Evolutionary conservation across 192 early-diverging fungal genomes (phyloP), one percentile per base, ranked within the genome.

Genomic region (Rhizophagus clarus): DNA sequence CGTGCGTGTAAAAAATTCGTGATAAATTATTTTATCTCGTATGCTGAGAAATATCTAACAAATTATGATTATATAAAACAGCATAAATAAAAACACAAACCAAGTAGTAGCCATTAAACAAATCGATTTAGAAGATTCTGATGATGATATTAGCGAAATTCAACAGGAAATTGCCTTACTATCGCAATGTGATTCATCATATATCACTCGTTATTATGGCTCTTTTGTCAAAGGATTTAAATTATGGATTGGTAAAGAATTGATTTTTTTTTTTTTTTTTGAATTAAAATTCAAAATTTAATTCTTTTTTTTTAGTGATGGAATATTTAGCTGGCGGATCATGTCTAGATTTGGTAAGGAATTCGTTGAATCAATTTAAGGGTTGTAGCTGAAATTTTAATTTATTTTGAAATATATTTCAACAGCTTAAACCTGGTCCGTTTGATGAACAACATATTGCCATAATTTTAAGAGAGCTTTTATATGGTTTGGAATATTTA

Each of bases 401-500:
- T 62, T 34, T n/a, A 42, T 20, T 37, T 61, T 81, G 14, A 15
- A 51, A 17, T 56, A 22, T 7, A 17, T 7, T 56, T 22, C 3
- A 22, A 24, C 72, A 85, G 85, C 81, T 87, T 17, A 84, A 87
- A 49, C 85, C 85, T n/a, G 85, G 84, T 79, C 80, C 83, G 17
- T 84, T 84, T 77, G 81, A 82, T 60, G 85, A 87, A 67, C 79
- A 84, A 32, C 82, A 87, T 80, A 82, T 87, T 45, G 85, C 85
- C 1, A 79, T 87, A 45, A 93, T 99, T 29, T 73, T 97, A 68
- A 90, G 94, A 72, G 96, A 98, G 79, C 85, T 98, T 69, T 86
- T 99, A 20, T 82, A 90, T 62, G 98, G 97, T 2, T 88, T 99
- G 17, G 95, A 97, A 69, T 97, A 98, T 82, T 88, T 99, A 31